Evolutionary conservation across 106 monocot species (phyloP).

Genomic region (Chionographis japonica): DNA sequence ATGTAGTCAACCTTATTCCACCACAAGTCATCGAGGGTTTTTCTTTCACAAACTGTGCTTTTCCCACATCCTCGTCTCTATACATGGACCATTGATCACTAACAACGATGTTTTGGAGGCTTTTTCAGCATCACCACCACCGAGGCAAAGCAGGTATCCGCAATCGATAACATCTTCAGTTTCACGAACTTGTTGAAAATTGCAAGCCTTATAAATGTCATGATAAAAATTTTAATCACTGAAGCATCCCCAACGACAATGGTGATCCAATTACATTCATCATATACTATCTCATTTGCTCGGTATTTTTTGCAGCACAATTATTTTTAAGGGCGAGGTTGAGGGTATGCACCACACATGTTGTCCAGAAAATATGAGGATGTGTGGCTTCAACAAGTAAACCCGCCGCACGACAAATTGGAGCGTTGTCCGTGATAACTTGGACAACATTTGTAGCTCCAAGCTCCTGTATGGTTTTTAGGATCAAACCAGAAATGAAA

Average conservation of each 20-base stretch:
- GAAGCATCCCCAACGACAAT: conserved; percentile 4
- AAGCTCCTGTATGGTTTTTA: neutral
- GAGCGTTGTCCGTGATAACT: too few species aligned
- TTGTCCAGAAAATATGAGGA: conserved; percentile 13
- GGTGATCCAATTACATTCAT: conserved; percentile 5
- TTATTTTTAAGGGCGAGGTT: conserved; percentile 14
- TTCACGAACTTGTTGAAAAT: conserved; percentile 10
- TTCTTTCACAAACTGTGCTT: conserved; percentile 15
- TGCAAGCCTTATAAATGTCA: conserved; percentile 1
- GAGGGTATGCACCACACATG: conserved; percentile 10
- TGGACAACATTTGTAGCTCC: neutral
- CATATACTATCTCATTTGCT: conserved; percentile 1
- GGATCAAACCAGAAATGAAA: neutral
- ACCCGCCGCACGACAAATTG: too few species aligned
- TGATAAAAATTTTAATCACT: conserved; percentile 11
- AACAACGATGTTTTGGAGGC: conserved; percentile 5
- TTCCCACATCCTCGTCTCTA: neutral
- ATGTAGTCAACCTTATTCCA: conserved; percentile 17
- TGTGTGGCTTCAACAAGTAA: neutral
- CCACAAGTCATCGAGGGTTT: conserved; percentile 4
- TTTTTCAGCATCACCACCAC: conserved; percentile 6
- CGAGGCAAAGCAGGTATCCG: conserved; percentile 12
- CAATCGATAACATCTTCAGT: conserved; percentile 15
- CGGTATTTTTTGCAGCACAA: conserved; percentile 8
- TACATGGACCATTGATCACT: conserved; percentile 5